Evolutionary conservation across 345 rosid species (phyloP), one percentile per base, ranked within the genome.

Genomic region (Conringia planisiliqua): DNA sequence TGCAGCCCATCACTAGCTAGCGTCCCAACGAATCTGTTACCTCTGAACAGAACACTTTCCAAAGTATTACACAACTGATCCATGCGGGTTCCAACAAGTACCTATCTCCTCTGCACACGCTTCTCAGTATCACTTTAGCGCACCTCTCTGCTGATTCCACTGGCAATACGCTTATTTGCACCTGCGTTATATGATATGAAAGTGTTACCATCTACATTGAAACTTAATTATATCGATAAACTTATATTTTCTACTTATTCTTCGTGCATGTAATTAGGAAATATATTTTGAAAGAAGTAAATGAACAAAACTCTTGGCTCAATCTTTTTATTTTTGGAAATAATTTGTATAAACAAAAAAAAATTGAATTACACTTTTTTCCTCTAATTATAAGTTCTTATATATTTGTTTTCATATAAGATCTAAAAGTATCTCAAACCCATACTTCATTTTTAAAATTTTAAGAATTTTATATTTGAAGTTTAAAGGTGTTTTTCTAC

Each of bases 91-190:
- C 84, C 10, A 79, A 56, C 66, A 85, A n/a, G 76, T 82, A 76
- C 63, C 59, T 74, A 52, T 88, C 86, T 50, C 90, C 88, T 0
- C 85, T 73, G 74, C 88, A 81, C 10, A 74, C 86, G 2, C 88
- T 77, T 61, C 50, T 73, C 68, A 86, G 71, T 29, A 86, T 79
- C 18, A 75, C 84, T 67, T 59, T 82, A 0, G 82, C 84, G 7
- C 85, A 83, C 40, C 54, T 81, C 72, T 71, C 74, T 10, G 75
- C 72, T 0, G 87, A 75, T 75, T 75, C 79, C 46, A 75, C 68
- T 30, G 74, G 79, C 62, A 75, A 39, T 38, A 75, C 18, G 3
- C 40, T 29, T 27, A 68, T 50, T 14, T 75, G 73, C 7, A 60
- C 68, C 79, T 75, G 68, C n/a, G 56, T 64, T 36, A 43, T 24